Evolutionary conservation across 2,329 filamentous ascomycete genomes (phyloP).

Genomic region (Chaetomium globosum): DNA sequence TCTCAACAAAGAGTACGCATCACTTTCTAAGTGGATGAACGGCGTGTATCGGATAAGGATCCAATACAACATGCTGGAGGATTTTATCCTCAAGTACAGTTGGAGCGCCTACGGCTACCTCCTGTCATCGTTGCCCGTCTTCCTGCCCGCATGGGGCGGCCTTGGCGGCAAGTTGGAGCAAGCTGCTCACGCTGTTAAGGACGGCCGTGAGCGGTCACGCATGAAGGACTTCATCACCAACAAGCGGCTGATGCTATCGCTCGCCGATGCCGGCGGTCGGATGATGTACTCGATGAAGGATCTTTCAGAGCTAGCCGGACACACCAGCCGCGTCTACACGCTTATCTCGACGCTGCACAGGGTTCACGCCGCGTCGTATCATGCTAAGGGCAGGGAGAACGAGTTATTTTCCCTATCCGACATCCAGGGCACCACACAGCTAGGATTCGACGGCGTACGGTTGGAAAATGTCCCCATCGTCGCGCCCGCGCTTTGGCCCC

Average conservation of each 20-base stretch:
- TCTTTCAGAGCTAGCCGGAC: constrained; percentile 89
- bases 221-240: constrained; percentile 99
- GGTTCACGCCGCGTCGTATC: constrained; percentile 88
- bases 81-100: constrained; percentile 96
- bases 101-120: constrained; percentile 98
- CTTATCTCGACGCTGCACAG: constrained; percentile 92
- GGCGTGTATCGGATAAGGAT: constrained; percentile 97
- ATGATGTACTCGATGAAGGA: constrained; percentile 99
- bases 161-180: constrained; percentile 73
- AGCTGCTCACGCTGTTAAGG: constrained; percentile 52
- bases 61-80: constrained; percentile 97
- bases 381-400: constrained; percentile 65
- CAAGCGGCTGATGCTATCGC: constrained; percentile 94
- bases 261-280: constrained; percentile 91
- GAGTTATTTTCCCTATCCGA: constrained; percentile 90
- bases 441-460: constrained; percentile 90
- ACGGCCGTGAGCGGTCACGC: constrained; percentile 73
- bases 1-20: constrained; percentile 87
- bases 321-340: constrained; percentile 94
- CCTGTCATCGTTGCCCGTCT: constrained; percentile 88
- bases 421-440: constrained; percentile 89
- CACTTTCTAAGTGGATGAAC: constrained; percentile 95
- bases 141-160: constrained; percentile 91
- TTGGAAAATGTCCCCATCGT: constrained; percentile 92
- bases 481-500: constrained; percentile 83